Base-by-base conservation (phyloP, 1,284 basidiomycete species). In the Marasmius fiardii region DNA sequence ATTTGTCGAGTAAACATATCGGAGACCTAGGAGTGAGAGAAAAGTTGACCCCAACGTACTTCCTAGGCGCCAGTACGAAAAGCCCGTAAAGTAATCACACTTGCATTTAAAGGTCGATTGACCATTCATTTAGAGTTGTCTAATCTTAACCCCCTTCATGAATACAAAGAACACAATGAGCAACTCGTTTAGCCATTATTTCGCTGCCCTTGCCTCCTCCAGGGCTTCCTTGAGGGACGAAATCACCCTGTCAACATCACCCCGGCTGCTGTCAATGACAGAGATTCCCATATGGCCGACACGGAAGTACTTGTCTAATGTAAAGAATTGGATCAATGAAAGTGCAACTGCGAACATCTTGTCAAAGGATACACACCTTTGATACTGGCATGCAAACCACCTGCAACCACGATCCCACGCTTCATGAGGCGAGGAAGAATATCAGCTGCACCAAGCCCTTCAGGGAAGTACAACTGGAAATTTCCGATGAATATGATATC, bases 281-380 rank as follows among this genome's bases (percentile, higher is more conserved):
- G 90, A 89, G 56, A 90, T 71, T 54, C 95, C 95, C 94, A 98
- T 96, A 72, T 97, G 95, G 23, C 90, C 89, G 52, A 92, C 82
- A 54, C 89, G 84, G 84, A 92, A 90, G 67, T 92, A 92, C 63
- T 82, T 85, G 65, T 88, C 90, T 89, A 60, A 41, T 57, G 39
- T 52, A 45, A 52, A 33, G 48, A 45, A 11, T 16, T 23, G n/a
- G n/a, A n/a, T 16, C 52, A n/a, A 45, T 10, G 53, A 63, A 54
- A 26, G 58, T 55, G 8, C 20, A 4, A 21, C 16, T 20, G 8
- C 51, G 37, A 39, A 26, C 18, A 24, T 31, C 18, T 31, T 4
- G 67, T 56, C 52, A 24, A 20, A 55, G 35, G 20, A 33, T 54
- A 72, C 75, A 62, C 65, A 85, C 92, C 90, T 79, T 94, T 97